These are phyloP conservation scores for Prunus dulcis DNA, from an alignment of 306 rosid genomes.

Conservation along the genomic window DNA sequence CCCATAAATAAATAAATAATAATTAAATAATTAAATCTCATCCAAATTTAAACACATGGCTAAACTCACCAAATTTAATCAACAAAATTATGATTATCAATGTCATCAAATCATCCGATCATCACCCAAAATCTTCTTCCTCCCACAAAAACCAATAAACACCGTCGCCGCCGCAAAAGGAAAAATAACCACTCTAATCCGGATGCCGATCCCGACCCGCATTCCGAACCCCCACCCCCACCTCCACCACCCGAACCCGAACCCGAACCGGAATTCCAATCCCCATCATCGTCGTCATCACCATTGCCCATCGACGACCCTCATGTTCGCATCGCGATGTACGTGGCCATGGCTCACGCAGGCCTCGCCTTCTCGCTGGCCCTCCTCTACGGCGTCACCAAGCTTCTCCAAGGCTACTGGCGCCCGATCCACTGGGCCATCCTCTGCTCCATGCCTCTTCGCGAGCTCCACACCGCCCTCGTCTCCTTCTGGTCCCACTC, in stretches of 20 bases:
- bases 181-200: background rate
- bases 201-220: background rate
- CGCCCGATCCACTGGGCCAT: conserved; percentile 34
- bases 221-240: background rate
- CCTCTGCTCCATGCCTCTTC: conserved; percentile 33
- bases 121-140: background rate
- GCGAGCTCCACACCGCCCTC: conserved; percentile 24
- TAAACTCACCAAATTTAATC: background rate
- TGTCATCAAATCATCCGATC: conserved; percentile 2
- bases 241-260: background rate
- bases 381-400: conserved; percentile 17
- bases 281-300: background rate
- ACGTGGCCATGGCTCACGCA: conserved; percentile 36
- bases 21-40: background rate
- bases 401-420: conserved; percentile 25
- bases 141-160: background rate
- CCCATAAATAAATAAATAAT: too few relatives aligned
- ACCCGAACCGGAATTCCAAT: background rate
- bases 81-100: background rate
- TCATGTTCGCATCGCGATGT: conserved; percentile 24
- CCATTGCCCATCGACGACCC: conserved; percentile 14
- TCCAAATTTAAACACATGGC: background rate
- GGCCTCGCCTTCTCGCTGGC: conserved; percentile 27
- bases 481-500: conserved; percentile 30
- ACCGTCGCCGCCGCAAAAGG: background rate